phyloP scores from a whole-genome alignment of 2,329 filamentous ascomycete species.

The Blumeriella jaapii region DNA sequence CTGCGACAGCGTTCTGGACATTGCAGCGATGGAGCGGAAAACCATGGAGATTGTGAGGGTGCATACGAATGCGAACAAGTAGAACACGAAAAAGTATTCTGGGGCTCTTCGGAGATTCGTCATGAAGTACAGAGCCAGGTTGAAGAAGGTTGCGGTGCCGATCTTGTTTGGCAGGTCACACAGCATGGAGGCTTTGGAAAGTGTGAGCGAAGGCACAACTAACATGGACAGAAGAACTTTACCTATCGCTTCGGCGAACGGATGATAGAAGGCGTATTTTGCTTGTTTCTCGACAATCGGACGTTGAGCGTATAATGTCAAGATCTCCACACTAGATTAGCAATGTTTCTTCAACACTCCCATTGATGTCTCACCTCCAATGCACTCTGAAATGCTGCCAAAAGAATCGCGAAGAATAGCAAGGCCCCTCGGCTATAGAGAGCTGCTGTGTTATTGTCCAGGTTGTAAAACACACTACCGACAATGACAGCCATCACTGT shows the following conservation, averaged over 20 bases:
- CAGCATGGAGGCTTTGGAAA: not conserved
- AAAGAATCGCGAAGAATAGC: conserved; percentile 56
- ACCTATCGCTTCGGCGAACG: conserved; percentile 53
- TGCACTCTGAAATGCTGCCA: conserved; percentile 44
- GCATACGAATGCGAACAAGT: conserved; percentile 61
- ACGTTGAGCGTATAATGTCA: conserved; percentile 78
- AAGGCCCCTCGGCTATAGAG: conserved; percentile 52
- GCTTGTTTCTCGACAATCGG: conserved; percentile 69
- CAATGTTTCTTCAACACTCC: not conserved
- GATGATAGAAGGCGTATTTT: conserved; percentile 82
- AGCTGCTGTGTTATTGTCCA: conserved; percentile 38
- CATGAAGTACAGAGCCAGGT: conserved; percentile 77
- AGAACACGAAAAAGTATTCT: conserved; percentile 66
- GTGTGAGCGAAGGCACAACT: not conserved
- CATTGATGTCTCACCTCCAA: conserved; percentile 32
- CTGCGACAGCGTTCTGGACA: conserved; percentile 59
- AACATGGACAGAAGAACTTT: not conserved
- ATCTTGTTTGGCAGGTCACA: conserved; percentile 76
- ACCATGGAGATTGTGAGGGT: conserved; percentile 77
- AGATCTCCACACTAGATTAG: conserved; percentile 47
- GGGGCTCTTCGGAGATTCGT: conserved; percentile 64
- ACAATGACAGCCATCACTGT: conserved; percentile 49
- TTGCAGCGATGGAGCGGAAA: conserved; percentile 70
- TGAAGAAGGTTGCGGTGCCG: conserved; percentile 63
- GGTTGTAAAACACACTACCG: conserved; percentile 52